Evolutionary conservation across 2,329 filamentous ascomycete species (phyloP).

Genomic region (Falciphora oryzae): DNA sequence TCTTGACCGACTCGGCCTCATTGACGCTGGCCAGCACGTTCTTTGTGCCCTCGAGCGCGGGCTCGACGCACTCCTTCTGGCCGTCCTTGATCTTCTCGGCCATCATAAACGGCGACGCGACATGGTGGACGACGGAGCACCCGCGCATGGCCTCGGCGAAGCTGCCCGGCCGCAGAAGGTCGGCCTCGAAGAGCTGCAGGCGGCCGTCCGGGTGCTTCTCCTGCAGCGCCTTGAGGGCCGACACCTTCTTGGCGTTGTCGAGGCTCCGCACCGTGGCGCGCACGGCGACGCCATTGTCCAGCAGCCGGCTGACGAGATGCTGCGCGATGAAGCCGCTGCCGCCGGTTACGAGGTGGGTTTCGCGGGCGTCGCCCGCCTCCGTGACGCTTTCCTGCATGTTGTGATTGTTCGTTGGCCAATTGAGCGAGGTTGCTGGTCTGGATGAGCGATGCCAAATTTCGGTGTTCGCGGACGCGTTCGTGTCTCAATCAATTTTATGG

Average conservation of each 20-base stretch:
- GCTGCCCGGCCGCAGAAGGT: constrained; percentile 22
- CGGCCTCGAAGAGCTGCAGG: constrained; percentile 24
- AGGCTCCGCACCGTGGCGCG: constrained; percentile 15
- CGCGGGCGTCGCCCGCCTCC: not conserved
- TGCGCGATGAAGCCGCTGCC: constrained; percentile 59
- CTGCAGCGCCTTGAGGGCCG: constrained; percentile 12
- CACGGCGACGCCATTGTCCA: constrained; percentile 13
- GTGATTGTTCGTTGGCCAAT: not conserved
- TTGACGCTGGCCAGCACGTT: constrained; percentile 20
- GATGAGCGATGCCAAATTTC: no score
- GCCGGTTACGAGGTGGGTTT: constrained; percentile 45
- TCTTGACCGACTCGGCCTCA: constrained; percentile 17
- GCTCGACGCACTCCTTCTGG: constrained; percentile 21
- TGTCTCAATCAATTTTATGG: no score
- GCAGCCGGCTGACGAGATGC: constrained; percentile 28
- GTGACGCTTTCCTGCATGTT: not conserved
- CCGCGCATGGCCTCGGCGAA: constrained; percentile 24
- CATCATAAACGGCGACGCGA: constrained; percentile 28
- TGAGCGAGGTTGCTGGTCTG: no score
- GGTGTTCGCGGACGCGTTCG: no score
- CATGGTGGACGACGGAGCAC: constrained; percentile 26
- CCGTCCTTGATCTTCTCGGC: constrained; percentile 21
- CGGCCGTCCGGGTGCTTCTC: constrained; percentile 12
- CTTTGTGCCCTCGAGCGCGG: constrained; percentile 21
- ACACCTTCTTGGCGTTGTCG: constrained; percentile 12